These are phyloP conservation scores for Pythium rishiriense DNA, from an alignment of 352 stramenopile species.

Conservation along the genomic window DNA sequence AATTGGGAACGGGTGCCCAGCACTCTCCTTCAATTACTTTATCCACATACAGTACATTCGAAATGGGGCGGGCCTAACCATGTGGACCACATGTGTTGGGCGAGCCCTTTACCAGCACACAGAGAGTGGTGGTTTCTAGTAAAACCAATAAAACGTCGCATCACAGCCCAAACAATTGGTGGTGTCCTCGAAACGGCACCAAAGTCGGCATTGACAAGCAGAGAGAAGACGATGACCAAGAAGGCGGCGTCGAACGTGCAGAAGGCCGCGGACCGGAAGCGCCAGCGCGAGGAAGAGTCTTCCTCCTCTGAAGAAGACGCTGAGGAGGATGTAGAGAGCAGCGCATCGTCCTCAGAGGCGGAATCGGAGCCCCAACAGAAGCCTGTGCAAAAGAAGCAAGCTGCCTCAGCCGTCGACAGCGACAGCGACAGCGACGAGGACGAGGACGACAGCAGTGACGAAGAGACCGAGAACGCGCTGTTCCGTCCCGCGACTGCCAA, in stretches of 20 bases:
- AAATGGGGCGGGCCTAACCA: too few relatives aligned
- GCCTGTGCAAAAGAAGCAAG: not conserved
- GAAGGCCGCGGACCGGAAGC: slow-evolving; percentile 35
- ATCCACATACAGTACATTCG: too few relatives aligned
- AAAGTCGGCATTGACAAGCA: slow-evolving; percentile 10
- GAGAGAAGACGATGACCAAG: slow-evolving; percentile 21
- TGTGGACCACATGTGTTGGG: too few relatives aligned
- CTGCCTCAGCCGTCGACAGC: slow-evolving; percentile 3
- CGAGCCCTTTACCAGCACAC: too few relatives aligned
- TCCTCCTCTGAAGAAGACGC: slow-evolving; percentile 1
- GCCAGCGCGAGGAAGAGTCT: slow-evolving; percentile 29
- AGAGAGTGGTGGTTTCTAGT: too few relatives aligned
- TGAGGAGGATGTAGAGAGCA: slow-evolving; percentile 6
- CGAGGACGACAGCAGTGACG: slow-evolving; percentile 48
- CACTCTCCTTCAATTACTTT: too few relatives aligned
- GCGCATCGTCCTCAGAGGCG: slow-evolving; percentile 9
- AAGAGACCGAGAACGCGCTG: slow-evolving; percentile 76
- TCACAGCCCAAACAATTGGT: slow-evolving; percentile 32
- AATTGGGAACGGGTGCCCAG: too few relatives aligned
- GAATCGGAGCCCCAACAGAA: slow-evolving; percentile 13
- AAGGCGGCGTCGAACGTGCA: slow-evolving; percentile 17
- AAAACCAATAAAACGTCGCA: too few relatives aligned
- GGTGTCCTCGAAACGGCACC: slow-evolving; percentile 23
- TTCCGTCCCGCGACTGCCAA: slow-evolving; percentile 49
- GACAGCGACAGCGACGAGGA: slow-evolving; percentile 27